Percentiles rank a stretch among this genome's conserved stretches.
Conservation (phyloP, 306 rosid species). For the Prunus mongolica region DNA sequence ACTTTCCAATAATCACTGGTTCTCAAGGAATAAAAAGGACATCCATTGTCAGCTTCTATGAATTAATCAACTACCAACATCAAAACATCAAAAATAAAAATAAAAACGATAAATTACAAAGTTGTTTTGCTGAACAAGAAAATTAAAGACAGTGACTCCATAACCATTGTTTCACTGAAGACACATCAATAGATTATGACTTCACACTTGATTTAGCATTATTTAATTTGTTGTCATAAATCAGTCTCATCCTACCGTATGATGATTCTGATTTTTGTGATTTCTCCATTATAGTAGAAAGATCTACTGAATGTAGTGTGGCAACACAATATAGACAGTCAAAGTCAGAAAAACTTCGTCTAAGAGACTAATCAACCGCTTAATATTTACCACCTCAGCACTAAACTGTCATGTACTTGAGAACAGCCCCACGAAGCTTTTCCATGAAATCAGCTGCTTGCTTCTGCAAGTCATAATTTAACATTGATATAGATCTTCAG, state of each 20-base stretch:
- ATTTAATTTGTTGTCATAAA: too few relatives aligned
- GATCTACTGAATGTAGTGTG: not conserved
- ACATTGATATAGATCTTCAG: conserved; percentile 6
- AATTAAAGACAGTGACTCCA: too few relatives aligned
- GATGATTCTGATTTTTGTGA: not conserved
- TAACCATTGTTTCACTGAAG: too few relatives aligned
- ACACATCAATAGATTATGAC: too few relatives aligned
- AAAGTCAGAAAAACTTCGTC: not conserved
- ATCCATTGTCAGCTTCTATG: not conserved
- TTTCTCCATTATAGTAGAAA: not conserved
- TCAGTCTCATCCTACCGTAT: not conserved
- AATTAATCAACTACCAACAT: not conserved
- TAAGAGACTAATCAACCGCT: not conserved
- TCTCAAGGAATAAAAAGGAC: not conserved
- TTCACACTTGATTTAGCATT: too few relatives aligned
- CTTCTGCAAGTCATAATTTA: conserved; percentile 48
- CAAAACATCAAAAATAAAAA: not conserved
- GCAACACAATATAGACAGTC: not conserved
- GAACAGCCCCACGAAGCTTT: conserved; percentile 81
- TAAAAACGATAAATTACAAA: too few relatives aligned
- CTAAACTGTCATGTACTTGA: conserved; percentile 80
- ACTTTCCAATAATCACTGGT: not conserved
- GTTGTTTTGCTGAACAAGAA: too few relatives aligned
- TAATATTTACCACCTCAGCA: conserved; percentile 13
- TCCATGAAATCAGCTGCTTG: conserved; percentile 90